Conservation (phyloP, 768 basidiomycete genomes). For the Fomitopsis pulvina region DNA sequence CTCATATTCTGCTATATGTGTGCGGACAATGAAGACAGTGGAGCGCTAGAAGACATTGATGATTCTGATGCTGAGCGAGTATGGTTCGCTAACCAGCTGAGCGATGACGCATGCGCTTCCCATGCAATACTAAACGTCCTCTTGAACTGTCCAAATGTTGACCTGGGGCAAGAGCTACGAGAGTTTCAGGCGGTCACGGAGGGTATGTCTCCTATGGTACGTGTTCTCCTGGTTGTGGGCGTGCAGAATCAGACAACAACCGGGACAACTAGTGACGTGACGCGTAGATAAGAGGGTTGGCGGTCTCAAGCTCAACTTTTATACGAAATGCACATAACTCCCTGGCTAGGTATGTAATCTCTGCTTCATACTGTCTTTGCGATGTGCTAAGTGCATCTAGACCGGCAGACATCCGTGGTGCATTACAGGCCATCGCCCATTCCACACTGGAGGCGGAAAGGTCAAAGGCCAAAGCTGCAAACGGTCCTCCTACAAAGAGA, state of each 20-base stretch:
- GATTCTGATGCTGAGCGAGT: conserved; percentile 50
- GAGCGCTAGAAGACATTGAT: conserved; percentile 14
- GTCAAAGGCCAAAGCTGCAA: conserved; percentile 27
- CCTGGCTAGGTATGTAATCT: conserved; percentile 42
- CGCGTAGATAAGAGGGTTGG: conserved; percentile 56
- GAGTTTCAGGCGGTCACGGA: conserved; percentile 44
- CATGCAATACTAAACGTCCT: conserved; percentile 56
- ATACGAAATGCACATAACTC: conserved; percentile 54
- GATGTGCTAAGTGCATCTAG: conserved; percentile 23
- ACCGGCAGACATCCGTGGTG: conserved; percentile 51
- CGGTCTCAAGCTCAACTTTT: conserved; percentile 47
- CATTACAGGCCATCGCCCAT: conserved; percentile 38
- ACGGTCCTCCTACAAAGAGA: conserved; percentile 33
- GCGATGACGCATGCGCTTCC: conserved; percentile 59
- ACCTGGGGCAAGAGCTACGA: conserved; percentile 39
- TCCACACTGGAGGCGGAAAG: conserved; percentile 39
- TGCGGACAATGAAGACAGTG: conserved; percentile 35
- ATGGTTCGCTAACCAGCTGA: conserved; percentile 67
- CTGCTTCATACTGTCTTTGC: not conserved
- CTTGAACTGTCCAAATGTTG: conserved; percentile 46
- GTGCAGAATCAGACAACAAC: not conserved
- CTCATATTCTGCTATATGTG: conserved; percentile 62
- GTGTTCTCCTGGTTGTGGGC: conserved; percentile 15
- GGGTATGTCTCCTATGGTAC: conserved; percentile 51
- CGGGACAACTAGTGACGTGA: not conserved